These are phyloP conservation scores for Blepharisma japonicum DNA, from an alignment of 73 alveolate genomes.

Conservation along the genomic window DNA sequence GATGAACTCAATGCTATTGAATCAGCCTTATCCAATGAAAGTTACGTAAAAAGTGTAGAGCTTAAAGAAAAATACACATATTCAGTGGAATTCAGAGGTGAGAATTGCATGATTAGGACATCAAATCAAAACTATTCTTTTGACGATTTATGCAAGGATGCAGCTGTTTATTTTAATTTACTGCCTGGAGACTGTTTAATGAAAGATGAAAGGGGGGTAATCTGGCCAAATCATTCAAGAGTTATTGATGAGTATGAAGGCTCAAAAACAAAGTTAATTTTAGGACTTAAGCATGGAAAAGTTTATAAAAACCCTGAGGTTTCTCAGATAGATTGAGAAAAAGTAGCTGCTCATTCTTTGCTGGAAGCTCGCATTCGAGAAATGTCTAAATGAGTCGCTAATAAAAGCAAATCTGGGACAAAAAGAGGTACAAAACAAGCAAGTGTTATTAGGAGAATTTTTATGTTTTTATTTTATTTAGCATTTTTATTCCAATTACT, in stretches of 20 bases:
- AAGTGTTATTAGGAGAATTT: background rate
- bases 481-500: background rate
- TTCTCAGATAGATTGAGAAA: background rate
- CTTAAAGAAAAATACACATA: background rate
- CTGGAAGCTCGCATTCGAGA: background rate
- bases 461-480: background rate
- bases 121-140: conserved; percentile 1
- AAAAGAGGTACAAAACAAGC: conserved; percentile 22
- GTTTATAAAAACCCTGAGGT: background rate
- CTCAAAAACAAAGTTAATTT: background rate
- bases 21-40: background rate
- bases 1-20: conserved; percentile 7
- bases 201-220: conserved; percentile 16
- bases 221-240: conserved; percentile 13
- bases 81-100: background rate
- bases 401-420: conserved; percentile 13
- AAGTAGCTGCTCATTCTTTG: background rate
- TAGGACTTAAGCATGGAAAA: conserved; percentile 16
- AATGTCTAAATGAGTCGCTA: conserved; percentile 3
- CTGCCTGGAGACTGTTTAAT: conserved; percentile 12
- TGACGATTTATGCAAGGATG: background rate
- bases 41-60: background rate
- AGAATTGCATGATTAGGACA: background rate
- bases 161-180: conserved; percentile 24
- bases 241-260: background rate